A percentile compares a stretch with the other conserved stretches of the same genome.
Conservation (phyloP, 257 asterid genomes). For the Knoxia roxburghii region DNA sequence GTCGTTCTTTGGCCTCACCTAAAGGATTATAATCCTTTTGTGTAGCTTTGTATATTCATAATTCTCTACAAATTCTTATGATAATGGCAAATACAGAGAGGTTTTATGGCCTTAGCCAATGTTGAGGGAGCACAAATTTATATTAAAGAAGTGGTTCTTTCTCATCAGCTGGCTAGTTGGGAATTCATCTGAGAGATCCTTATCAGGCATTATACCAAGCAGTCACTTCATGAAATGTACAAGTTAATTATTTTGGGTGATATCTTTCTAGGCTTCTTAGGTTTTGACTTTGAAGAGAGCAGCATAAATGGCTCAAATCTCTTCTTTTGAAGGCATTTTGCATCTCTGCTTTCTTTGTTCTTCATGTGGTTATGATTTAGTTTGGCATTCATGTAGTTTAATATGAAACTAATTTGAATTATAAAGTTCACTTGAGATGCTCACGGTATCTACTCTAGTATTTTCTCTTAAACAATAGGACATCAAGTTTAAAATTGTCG, state of each 20-base stretch:
- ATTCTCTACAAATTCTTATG: too few relatives aligned
- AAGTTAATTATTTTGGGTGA: slow-evolving; percentile 46
- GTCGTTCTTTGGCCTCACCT: too few relatives aligned
- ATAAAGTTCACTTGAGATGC: not conserved
- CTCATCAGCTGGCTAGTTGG: slow-evolving; percentile 97
- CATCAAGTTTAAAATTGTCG: not conserved
- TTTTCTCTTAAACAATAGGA: not conserved
- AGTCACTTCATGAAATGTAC: slow-evolving; percentile 92
- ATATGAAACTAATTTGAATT: not conserved
- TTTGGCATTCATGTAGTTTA: too few relatives aligned
- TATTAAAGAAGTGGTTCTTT: slow-evolving; percentile 67
- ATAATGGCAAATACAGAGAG: slow-evolving; percentile 49
- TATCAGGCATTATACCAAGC: slow-evolving; percentile 75
- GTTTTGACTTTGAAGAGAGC: not conserved
- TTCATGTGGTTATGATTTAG: not conserved
- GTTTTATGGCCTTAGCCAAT: slow-evolving; percentile 97
- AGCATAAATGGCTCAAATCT: not conserved
- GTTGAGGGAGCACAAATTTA: slow-evolving; percentile 95
- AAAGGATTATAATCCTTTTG: too few relatives aligned
- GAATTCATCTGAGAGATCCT: slow-evolving; percentile 86
- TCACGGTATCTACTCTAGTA: not conserved
- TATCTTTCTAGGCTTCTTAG: not conserved
- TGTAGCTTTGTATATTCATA: too few relatives aligned
- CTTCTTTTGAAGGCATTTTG: not conserved
- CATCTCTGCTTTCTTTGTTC: not conserved